Conservation (phyloP, 2,329 filamentous ascomycete species). For the Fusarium xylarioides region DNA sequence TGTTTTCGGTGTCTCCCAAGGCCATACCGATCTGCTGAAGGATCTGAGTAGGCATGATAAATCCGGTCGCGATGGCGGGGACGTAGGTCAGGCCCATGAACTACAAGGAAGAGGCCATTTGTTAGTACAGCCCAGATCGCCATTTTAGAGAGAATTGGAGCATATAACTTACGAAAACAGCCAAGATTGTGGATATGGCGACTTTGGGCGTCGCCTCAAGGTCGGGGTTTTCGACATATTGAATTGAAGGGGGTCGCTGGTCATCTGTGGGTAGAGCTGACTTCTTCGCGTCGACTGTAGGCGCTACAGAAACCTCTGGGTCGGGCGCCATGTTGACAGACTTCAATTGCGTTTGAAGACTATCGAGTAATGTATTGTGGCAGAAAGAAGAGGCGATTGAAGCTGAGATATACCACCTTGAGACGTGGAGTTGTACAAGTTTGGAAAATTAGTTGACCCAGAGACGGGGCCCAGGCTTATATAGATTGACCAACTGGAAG, state of each 20-base stretch:
- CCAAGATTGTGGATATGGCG: slow-evolving; percentile 3
- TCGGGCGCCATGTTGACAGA: background rate
- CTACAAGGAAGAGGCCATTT: background rate
- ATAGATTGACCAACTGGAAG: background rate
- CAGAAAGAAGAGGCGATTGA: background rate
- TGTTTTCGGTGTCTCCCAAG: background rate
- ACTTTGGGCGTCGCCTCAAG: background rate
- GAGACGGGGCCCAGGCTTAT: background rate
- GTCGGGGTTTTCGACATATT: background rate
- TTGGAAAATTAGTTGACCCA: background rate
- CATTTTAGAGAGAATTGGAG: fast-evolving
- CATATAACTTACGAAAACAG: background rate
- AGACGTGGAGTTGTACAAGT: background rate
- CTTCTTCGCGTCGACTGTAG: background rate
- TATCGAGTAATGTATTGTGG: background rate
- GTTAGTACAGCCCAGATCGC: background rate
- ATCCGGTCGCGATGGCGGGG: slow-evolving; percentile 7
- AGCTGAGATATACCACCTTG: background rate
- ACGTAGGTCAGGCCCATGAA: slow-evolving; percentile 14
- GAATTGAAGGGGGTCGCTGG: background rate
- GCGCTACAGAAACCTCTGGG: background rate
- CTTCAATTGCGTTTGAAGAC: background rate
- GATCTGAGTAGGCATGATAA: slow-evolving; percentile 11
- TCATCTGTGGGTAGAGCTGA: background rate
- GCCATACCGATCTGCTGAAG: slow-evolving; percentile 9